Evolutionary conservation across 257 asterid genomes (phyloP).

Genomic region (Apocynum venetum): DNA sequence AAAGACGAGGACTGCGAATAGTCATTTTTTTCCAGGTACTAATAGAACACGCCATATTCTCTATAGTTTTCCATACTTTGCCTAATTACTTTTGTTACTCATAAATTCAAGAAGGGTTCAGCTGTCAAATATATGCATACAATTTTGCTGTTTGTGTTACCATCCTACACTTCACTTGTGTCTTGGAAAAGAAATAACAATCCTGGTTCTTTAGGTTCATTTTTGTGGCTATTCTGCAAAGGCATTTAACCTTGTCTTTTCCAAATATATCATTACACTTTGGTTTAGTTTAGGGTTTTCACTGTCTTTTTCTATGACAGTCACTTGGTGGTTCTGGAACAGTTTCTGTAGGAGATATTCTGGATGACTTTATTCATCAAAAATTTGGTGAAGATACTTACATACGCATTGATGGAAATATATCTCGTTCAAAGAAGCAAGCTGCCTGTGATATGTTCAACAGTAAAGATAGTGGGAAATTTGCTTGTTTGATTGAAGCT

Average conservation of each 20-base stretch:
- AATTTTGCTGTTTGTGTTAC: background rate
- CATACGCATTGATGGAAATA: slow-evolving; percentile 32
- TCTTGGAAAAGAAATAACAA: background rate
- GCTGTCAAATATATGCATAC: background rate
- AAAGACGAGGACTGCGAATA: slow-evolving; percentile 46
- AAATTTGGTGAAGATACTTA: slow-evolving; percentile 49
- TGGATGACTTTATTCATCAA: slow-evolving; percentile 50
- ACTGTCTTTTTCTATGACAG: slow-evolving; percentile 27
- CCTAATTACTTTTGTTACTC: background rate
- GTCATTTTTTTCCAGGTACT: slow-evolving; percentile 60
- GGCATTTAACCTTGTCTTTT: background rate
- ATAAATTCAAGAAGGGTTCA: background rate
- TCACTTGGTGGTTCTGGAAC: slow-evolving; percentile 31
- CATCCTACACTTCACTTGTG: background rate
- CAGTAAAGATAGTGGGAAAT: slow-evolving; percentile 27
- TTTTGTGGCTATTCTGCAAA: background rate
- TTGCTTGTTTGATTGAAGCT: slow-evolving; percentile 53
- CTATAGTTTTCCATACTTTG: background rate
- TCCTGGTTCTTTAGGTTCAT: background rate
- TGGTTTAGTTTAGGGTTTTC: background rate
- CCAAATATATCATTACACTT: background rate
- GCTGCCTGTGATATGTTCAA: slow-evolving; percentile 36
- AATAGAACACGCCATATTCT: background rate
- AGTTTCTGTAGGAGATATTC: slow-evolving; percentile 45
- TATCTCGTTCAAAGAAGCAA: slow-evolving; percentile 26